phyloP scores from a whole-genome alignment of 139 green algal species.

The Desmodesmus armatus region DNA sequence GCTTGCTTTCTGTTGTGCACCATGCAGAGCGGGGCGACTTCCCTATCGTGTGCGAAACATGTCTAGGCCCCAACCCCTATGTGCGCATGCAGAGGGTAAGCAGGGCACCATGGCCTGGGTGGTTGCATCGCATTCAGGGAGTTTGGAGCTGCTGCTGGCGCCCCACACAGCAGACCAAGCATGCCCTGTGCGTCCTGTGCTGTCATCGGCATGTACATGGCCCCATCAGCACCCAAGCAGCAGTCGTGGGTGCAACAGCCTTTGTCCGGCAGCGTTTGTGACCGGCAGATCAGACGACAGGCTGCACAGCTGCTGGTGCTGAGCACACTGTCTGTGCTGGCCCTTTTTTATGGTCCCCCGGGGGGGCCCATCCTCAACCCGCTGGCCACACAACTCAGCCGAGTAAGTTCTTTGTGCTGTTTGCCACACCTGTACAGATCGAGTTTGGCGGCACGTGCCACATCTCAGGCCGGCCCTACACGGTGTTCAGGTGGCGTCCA shows the following conservation, averaged over 20 bases:
- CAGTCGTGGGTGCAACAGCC: not conserved
- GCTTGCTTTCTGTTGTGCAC: too few relatives aligned
- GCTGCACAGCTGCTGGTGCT: too few relatives aligned
- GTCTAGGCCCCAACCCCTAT: slow-evolving; percentile 98
- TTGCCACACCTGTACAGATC: slow-evolving; percentile 86
- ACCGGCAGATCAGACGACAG: too few relatives aligned
- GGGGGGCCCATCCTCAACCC: not conserved
- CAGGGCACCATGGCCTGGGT: too few relatives aligned
- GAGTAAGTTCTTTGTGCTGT: not conserved
- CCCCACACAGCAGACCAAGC: not conserved
- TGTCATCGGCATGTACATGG: not conserved
- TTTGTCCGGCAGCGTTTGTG: too few relatives aligned
- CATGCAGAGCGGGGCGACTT: slow-evolving; percentile 90
- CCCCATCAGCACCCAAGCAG: not conserved
- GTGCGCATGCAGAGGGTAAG: slow-evolving; percentile 96
- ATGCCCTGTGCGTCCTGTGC: too few relatives aligned
- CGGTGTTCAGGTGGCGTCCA: slow-evolving; percentile 92
- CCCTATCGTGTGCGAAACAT: slow-evolving; percentile 98
- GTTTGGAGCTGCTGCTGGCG: too few relatives aligned
- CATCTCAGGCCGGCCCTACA: slow-evolving; percentile 93
- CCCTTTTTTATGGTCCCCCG: too few relatives aligned
- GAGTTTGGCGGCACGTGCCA: slow-evolving; percentile 91
- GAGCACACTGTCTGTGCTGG: too few relatives aligned
- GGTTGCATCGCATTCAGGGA: too few relatives aligned
- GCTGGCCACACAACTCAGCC: too few relatives aligned